Evolutionary conservation across 768 basidiomycete genomes (phyloP).

Genomic region (Sarcodon sp.): DNA sequence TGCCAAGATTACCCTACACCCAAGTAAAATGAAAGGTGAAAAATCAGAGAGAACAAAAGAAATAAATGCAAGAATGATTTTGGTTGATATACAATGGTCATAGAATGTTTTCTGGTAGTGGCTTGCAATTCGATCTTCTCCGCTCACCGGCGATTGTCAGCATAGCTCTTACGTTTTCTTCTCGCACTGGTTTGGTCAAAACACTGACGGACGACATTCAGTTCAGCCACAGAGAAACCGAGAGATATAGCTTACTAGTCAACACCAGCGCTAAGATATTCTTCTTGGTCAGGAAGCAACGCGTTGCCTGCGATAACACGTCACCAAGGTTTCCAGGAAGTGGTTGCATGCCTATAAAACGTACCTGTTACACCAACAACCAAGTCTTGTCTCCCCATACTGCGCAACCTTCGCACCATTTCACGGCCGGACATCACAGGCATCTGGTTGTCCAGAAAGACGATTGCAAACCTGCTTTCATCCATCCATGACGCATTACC

Average conservation of each 20-base stretch:
- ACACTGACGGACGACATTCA: no score
- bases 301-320: background rate
- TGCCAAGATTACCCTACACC: no score
- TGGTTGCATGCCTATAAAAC: no score
- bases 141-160: background rate
- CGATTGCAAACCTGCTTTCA: background rate
- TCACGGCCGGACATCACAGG: conserved; percentile 51
- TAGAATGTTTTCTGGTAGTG: no score
- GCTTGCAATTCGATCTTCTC: background rate
- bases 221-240: no score
- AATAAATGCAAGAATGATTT: no score
- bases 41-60: no score
- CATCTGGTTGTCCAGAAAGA: background rate
- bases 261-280: background rate
- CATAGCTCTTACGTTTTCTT: background rate
- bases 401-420: conserved; percentile 26
- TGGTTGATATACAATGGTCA: no score
- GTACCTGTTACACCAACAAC: background rate
- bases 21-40: no score
- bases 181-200: background rate
- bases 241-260: background rate
- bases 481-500: no score
- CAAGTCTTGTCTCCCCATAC: background rate
- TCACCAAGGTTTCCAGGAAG: background rate
- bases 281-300: background rate